Base-by-base conservation (phyloP, 805 yeast genomes). In the Candida mattraensis region DNA sequence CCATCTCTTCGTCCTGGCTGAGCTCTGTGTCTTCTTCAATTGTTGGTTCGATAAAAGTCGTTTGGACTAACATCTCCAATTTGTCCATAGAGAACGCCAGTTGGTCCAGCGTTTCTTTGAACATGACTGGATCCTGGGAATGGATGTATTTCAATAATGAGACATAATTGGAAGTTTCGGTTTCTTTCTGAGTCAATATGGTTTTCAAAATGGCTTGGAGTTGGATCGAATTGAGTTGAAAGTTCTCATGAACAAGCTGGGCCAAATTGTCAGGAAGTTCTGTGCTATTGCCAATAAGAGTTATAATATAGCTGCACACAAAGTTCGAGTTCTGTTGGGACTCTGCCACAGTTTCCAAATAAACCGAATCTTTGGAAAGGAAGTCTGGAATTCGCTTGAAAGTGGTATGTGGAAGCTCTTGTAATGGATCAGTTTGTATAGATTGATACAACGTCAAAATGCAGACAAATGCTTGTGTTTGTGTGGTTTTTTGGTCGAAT, bases 61-160 rank as follows among this genome's bases (percentile, higher is more conserved):
- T 71, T 61, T 86, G 84, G 29, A 87, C 63, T 35, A 72, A 69
- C 69, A 87, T 74, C 63, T 82, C 89, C 18, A 81, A 62, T 4
- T 66, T 47, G 18, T 72, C 77, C 3, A 76, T 40, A 5, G 62
- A 50, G 14, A 70, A 35, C 13, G 61, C 54, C 15, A 60, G 35
- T 2, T 67, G 56, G 2, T 53, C 45, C 32, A 77, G 51, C 17
- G 64, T 60, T n/a, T 55, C 47, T n/a, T 65, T 25, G 28, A 77
- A 67, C 14, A 66, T 41, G 3, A 56, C 63, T 40, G 68, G 63
- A 34, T 72, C 56, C 5, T 51, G 47, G 5, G 53, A 49, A 22
- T 68, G 61, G 32, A 75, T 42, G 28, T 64, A 51, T 30, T 61
- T 58, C 18, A 72, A 54, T 8, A 70, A 55, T 10, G 56, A 42